Conservation (phyloP, 192 early-diverging fungal species). For the Dimargaris xerosporica region DNA sequence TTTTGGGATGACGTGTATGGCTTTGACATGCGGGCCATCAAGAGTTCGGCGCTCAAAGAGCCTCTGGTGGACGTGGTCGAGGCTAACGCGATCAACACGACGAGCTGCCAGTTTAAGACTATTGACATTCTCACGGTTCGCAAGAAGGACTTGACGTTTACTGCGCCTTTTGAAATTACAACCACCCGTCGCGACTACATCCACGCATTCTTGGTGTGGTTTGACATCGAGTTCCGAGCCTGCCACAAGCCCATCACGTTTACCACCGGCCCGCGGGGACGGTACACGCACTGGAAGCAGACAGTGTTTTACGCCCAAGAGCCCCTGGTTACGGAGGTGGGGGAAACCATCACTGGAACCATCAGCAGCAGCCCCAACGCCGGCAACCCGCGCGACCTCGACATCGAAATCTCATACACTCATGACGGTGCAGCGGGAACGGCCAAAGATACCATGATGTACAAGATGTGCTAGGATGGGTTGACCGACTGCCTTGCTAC, state of each 20-base stretch:
- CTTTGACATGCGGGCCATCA: conserved; percentile 94
- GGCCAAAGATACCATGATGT: conserved; percentile 35
- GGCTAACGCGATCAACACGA: conserved; percentile 65
- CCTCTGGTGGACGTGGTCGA: conserved; percentile 95
- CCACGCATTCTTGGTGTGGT: conserved; percentile 90
- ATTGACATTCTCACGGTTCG: conserved; percentile 53
- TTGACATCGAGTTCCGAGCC: conserved; percentile 89
- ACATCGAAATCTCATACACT: conserved; percentile 65
- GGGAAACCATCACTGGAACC: conserved; percentile 53
- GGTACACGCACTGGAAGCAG: conserved; percentile 99
- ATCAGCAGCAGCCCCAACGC: conserved; percentile 57
- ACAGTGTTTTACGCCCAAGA: conserved; percentile 89
- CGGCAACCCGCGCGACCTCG: conserved; percentile 84
- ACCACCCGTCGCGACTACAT: conserved; percentile 71
- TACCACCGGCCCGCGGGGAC: conserved; percentile 64
- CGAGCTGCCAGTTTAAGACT: conserved; percentile 57
- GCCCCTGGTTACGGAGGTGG: conserved; percentile 50
- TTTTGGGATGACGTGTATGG: conserved; percentile 94
- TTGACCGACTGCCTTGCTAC: too few species aligned
- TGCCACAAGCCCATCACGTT: conserved; percentile 75
- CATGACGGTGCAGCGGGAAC: conserved; percentile 39
- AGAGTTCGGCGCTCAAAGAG: conserved; percentile 67
- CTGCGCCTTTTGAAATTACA: conserved; percentile 62
- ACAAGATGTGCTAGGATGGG: conserved; percentile 43
- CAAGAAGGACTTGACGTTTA: conserved; percentile 76